These are phyloP conservation scores for Leersia perrieri DNA, from an alignment of 176 grass and related monocot genomes.

Conservation along the genomic window DNA sequence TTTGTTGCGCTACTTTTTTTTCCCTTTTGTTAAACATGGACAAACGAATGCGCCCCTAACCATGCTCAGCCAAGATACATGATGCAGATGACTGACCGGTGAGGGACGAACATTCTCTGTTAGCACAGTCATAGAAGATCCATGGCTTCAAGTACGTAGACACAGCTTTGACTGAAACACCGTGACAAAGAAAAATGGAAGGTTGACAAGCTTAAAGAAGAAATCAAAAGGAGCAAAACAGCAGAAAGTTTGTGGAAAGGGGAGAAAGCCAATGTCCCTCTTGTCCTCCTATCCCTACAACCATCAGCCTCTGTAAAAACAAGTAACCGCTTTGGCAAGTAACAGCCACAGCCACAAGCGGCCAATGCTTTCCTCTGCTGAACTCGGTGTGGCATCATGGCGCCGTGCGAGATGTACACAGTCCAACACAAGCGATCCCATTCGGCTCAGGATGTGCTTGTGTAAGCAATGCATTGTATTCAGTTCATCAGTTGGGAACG, in stretches of 20 bases:
- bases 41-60: no score
- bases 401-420: conserved; percentile 4
- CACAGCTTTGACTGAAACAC: conserved; percentile 19
- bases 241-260: conserved; percentile 53
- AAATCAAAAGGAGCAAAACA: conserved; percentile 38
- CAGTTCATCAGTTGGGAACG: not conserved
- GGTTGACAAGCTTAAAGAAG: conserved; percentile 42
- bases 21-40: no score
- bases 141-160: conserved; percentile 7
- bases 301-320: not conserved
- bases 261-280: conserved; percentile 35
- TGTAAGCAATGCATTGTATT: not conserved
- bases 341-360: conserved; percentile 13
- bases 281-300: conserved; percentile 18
- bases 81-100: no score
- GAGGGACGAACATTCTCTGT: not conserved
- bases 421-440: not conserved
- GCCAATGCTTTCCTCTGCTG: conserved; percentile 7
- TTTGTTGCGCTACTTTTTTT: no score
- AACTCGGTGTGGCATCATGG: conserved; percentile 9
- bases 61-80: not conserved
- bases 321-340: conserved; percentile 32
- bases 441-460: not conserved
- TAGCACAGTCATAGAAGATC: not conserved
- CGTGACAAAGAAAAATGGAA: conserved; percentile 42